A percentile compares a stretch with the other conserved stretches of the same genome.
Evolutionary conservation across 176 grass and related monocot species (phyloP).

Genomic region (Hordeum marinum): DNA sequence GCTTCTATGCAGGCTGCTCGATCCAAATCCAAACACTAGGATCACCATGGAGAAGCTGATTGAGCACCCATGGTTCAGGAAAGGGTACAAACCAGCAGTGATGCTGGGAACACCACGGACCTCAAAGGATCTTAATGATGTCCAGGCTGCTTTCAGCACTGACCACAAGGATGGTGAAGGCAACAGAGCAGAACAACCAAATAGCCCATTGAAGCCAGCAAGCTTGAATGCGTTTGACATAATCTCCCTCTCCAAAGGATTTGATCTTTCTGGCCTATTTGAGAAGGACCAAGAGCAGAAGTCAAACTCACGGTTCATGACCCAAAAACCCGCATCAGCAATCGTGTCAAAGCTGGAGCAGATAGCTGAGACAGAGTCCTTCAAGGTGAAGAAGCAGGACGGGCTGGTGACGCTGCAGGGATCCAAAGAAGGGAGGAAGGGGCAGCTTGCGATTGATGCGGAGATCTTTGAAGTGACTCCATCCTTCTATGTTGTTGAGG

Average conservation of each 20-base stretch:
- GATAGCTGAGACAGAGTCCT: constrained; percentile 66
- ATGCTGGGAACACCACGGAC: constrained; percentile 16
- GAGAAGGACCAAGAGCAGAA: constrained; percentile 51
- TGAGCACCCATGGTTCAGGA: constrained; percentile 74
- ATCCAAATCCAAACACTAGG: constrained; percentile 62
- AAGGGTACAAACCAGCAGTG: constrained; percentile 58
- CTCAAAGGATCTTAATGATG: constrained; percentile 50
- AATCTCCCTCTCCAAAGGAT: constrained; percentile 76
- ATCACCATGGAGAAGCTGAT: constrained; percentile 66
- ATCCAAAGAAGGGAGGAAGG: constrained; percentile 74
- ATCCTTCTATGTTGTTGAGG: constrained; percentile 69
- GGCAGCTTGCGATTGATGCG: constrained; percentile 70
- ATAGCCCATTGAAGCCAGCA: constrained; percentile 53
- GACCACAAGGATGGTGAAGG: neutral
- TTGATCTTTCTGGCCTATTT: constrained; percentile 85
- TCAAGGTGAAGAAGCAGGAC: constrained; percentile 79
- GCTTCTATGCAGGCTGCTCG: constrained; percentile 68
- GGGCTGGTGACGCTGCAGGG: constrained; percentile 70
- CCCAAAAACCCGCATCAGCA: constrained; percentile 56
- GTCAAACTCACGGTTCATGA: constrained; percentile 62
- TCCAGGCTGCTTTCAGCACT: constrained; percentile 60
- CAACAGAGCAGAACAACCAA: constrained; percentile 11
- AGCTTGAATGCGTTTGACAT: constrained; percentile 90
- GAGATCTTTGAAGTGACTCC: constrained; percentile 85
- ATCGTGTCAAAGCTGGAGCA: constrained; percentile 91